Evolutionary conservation across 1,284 basidiomycete species (phyloP).

Genomic region (Cystobasidiaceae sp.): DNA sequence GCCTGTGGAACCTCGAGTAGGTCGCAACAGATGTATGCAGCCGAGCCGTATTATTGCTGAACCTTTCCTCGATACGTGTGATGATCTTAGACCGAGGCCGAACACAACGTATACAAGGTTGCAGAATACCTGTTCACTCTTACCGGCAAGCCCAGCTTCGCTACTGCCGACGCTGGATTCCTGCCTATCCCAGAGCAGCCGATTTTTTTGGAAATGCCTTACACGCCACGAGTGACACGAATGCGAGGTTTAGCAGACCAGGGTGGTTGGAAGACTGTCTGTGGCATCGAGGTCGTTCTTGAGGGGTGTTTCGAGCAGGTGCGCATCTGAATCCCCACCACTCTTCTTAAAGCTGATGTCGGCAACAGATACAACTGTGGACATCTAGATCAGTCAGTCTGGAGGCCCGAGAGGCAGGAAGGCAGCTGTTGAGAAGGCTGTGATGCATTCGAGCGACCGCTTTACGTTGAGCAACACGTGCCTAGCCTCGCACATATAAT

Average conservation of each 20-base stretch:
- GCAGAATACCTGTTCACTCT: neutral
- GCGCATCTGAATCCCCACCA: neutral
- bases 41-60: neutral
- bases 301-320: conserved; percentile 3
- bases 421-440: neutral
- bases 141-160: neutral
- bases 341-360: neutral
- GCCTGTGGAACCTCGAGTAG: conserved; percentile 39
- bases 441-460: too few relatives aligned
- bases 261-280: conserved; percentile 39
- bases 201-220: neutral
- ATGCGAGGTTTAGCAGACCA: neutral
- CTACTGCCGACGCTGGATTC: neutral
- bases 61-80: conserved; percentile 30
- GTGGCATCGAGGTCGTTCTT: neutral
- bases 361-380: neutral
- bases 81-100: conserved; percentile 35
- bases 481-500: too few relatives aligned
- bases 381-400: neutral
- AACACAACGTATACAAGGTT: neutral
- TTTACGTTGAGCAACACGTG: too few relatives aligned
- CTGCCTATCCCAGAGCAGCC: neutral
- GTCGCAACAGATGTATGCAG: conserved; percentile 44
- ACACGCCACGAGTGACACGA: neutral
- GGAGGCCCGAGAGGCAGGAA: neutral